These are phyloP conservation scores for Rehmannia glutinosa DNA, from an alignment of 257 asterid genomes.

Conservation along the genomic window DNA sequence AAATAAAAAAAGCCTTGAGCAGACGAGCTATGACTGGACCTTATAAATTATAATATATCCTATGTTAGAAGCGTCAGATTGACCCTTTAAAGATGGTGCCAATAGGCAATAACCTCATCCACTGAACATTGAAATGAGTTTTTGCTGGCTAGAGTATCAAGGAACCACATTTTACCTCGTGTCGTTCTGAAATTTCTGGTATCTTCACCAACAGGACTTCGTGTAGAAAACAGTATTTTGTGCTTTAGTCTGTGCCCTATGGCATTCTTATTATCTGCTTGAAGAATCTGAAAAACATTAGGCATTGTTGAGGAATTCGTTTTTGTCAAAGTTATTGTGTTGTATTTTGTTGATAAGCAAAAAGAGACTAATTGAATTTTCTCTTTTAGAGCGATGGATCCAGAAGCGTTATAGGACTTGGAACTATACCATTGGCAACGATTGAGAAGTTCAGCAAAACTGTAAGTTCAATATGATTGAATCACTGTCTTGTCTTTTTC, in stretches of 20 bases:
- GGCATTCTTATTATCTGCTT: neutral
- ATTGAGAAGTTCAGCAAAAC: conserved; percentile 85
- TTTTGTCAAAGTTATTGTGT: neutral
- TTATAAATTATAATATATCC: no score
- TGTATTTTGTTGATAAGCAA: conserved; percentile 6
- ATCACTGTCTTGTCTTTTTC: conserved; percentile 2
- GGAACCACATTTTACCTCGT: neutral
- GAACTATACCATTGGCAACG: conserved; percentile 87
- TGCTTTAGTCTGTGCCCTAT: neutral
- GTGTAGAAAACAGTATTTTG: neutral
- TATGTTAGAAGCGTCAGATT: no score
- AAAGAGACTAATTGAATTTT: conserved; percentile 2
- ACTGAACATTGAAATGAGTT: neutral
- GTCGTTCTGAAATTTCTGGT: neutral
- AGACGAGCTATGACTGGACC: no score
- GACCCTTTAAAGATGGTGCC: no score
- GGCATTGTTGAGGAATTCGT: neutral
- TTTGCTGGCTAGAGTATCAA: neutral
- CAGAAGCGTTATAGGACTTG: conserved; percentile 74
- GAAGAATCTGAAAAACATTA: neutral
- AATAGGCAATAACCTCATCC: no score
- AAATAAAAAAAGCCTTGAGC: no score
- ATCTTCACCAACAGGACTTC: neutral
- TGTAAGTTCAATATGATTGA: conserved; percentile 46
- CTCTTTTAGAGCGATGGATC: conserved; percentile 83